These are phyloP conservation scores for Suillus luteus DNA, from an alignment of 768 basidiomycete species.

Conservation along the genomic window DNA sequence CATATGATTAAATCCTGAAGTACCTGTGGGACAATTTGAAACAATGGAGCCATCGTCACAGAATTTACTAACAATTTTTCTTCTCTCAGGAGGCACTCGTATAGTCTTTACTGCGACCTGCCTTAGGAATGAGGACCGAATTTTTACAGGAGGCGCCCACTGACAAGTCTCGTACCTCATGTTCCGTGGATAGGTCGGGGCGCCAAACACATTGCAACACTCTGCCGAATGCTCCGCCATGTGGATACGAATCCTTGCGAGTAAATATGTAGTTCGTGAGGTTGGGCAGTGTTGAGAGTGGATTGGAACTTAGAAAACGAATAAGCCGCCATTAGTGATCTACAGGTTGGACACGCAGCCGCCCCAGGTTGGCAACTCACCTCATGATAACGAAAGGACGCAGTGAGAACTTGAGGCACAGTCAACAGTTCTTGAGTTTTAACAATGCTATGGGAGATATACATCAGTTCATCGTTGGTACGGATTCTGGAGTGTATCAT, in stretches of 20 bases:
- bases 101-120: neutral
- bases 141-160: neutral
- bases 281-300: neutral
- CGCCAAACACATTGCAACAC: neutral
- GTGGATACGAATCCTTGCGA: neutral
- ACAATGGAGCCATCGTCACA: neutral
- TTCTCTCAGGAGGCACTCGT: neutral
- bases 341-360: neutral
- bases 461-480: neutral
- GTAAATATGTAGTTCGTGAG: neutral
- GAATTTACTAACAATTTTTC: neutral
- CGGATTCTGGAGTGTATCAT: neutral
- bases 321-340: neutral
- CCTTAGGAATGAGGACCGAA: neutral
- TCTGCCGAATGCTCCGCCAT: neutral
- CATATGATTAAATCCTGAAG: slow-evolving; percentile 31
- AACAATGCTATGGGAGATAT: neutral
- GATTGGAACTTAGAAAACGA: neutral
- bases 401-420: neutral
- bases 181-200: neutral
- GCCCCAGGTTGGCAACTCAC: neutral
- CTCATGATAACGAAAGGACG: neutral
- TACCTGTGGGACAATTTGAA: slow-evolving; percentile 5
- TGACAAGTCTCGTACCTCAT: neutral
- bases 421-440: neutral